Evolutionary conservation across 208 protist genomes (phyloP), one percentile per base, ranked within the genome.

Genomic region (Porcisia deanei): DNA sequence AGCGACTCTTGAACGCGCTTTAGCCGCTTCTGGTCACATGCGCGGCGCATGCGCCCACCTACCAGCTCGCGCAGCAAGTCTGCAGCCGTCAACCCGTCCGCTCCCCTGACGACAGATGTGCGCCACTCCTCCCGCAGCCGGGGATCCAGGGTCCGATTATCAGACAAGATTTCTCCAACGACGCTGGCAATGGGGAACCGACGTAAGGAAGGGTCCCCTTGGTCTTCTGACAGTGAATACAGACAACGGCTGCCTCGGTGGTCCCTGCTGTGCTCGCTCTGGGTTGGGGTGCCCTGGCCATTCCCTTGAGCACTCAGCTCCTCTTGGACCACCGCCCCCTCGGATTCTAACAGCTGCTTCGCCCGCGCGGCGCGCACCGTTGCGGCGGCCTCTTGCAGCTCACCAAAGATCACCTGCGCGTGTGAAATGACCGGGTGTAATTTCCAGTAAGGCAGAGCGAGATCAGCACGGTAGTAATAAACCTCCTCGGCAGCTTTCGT

Each of bases 391-490:
- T 66, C 53, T 58, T 85, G 84, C 69, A 88, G 60, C 63, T 84
- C 77, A 49, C 59, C 55, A 54, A 85, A 85, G 5, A 75, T 58
- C 61, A 71, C 43, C 68, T 79, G 77, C 6, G 81, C 84, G 74
- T 79, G 52, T 25, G 30, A 37, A 47, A 77, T 85, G 71, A 88
- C 77, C 0, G 84, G 84, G 60, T 88, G 76, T 37, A 53, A 43
- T 18, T 47, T 80, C 84, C 84, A 88, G 75, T 81, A 88, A 34
- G 75, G 74, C 8, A 85, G 65, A 14, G 76, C 80, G 10, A 82
- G 67, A 55, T 82, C 78, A 0, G 78, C 78, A 25, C 78, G 78
- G 67, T 82, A 82, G 78, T 77, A 82, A 49, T 77, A 67, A 8
- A 45, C 65, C 53, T 65, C 63, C n/a, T 73, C 75, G 45, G 34